Evolutionary conservation across 1,139 yeast genomes (phyloP), one percentile per base, ranked within the genome.

Genomic region (Geotrichum bryndzae): DNA sequence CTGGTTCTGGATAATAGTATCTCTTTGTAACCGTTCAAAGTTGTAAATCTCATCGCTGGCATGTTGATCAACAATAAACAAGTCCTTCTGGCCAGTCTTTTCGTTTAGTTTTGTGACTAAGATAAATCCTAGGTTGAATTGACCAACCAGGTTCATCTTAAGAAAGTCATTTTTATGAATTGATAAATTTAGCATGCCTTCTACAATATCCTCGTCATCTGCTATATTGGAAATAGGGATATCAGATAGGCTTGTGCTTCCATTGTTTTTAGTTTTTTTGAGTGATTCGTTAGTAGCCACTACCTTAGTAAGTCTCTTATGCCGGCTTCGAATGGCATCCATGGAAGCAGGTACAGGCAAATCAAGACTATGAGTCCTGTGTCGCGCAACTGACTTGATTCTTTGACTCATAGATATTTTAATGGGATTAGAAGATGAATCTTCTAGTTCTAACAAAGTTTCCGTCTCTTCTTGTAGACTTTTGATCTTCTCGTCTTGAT

Each of bases 21-120:
- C 80, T 33, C 74, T 71, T 64, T 83, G 84, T 23, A 90, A 76
- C 59, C 78, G 79, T 72, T 95, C 99, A 77, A 90, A 94, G 73
- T 94, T 94, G 75, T 70, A 90, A 69, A 91, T 94, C 71, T 94
- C 99, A 74, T 94, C 99, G 66, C 96, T 89, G 0, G 99, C 99
- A 76, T 94, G 99, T 74, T 94, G 99, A 72, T 94, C 99, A 57
- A 94, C 82, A 54, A 94, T 92, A 69, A 94, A 91, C 53, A 94
- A 72, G 70, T 90, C 90, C 51, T 57, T 62, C 15, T 54, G 55
- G 7, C 60, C 60, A 11, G 57, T 59, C 52, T 76, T 75, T n/a
- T 74, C 63, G 5, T 69, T 66, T 6, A 66, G 63, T 60, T 82
- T 76, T 1, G 84, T 82, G 0, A 89, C 96, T 41, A 94, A 74